phyloP scores from a whole-genome alignment of 1,284 basidiomycete genomes.

The Tremellales sp. region DNA sequence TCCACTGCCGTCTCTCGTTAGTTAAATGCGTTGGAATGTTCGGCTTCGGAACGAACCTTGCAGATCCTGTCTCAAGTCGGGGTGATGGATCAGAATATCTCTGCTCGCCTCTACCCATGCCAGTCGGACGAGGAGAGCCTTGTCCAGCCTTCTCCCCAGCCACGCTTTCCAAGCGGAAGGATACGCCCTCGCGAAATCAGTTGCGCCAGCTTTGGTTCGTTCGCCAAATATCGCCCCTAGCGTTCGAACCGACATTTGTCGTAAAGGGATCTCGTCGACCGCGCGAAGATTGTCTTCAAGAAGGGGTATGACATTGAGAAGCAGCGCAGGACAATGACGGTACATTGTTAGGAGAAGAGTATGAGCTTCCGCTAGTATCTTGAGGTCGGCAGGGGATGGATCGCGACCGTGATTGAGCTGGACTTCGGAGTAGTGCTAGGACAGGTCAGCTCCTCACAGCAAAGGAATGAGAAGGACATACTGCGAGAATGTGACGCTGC shows the following conservation, averaged over 20 bases:
- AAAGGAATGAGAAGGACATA: conserved; percentile 14
- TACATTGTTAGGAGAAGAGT: conserved; percentile 80
- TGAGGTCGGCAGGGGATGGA: conserved; percentile 54
- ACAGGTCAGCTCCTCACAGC: background rate
- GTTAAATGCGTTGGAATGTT: conserved; percentile 1
- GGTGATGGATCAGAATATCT: conserved; percentile 62
- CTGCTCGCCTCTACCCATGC: conserved; percentile 72
- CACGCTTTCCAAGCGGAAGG: conserved; percentile 81
- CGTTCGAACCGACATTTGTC: conserved; percentile 73
- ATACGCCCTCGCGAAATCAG: conserved; percentile 71
- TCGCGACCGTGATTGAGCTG: conserved; percentile 58
- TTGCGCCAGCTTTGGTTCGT: conserved; percentile 57
- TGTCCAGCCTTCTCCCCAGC: conserved; percentile 77
- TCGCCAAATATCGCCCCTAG: conserved; percentile 86
- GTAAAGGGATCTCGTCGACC: conserved; percentile 64
- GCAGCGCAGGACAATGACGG: conserved; percentile 70
- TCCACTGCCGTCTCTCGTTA: conserved; percentile 53
- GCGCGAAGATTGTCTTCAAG: conserved; percentile 85
- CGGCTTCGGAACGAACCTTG: conserved; percentile 69
- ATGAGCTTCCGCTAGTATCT: conserved; percentile 60
- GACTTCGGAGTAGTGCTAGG: conserved; percentile 79
- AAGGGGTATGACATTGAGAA: conserved; percentile 87
- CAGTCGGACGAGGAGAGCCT: conserved; percentile 64
- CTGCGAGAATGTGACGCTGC: conserved; percentile 78
- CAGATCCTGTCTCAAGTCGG: conserved; percentile 65